phyloP scores from a whole-genome alignment of 331 rosid species.

The Acacia concinna region DNA sequence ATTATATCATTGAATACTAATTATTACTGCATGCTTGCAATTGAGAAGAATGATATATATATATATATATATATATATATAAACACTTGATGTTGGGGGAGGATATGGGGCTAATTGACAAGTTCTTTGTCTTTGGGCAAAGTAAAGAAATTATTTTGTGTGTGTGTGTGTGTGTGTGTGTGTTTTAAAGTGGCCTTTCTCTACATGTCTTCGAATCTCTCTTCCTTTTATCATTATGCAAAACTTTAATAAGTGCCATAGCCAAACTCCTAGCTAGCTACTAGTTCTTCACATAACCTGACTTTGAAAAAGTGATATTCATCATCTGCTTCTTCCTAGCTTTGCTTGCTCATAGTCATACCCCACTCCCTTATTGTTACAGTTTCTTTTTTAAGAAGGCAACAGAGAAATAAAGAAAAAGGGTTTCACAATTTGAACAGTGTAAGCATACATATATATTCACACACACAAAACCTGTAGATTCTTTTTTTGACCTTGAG shows the following conservation, averaged over 20 bases:
- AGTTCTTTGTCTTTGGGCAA: slow-evolving; percentile 23
- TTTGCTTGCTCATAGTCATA: neutral
- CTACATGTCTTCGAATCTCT: neutral
- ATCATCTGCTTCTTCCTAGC: neutral
- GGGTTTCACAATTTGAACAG: neutral
- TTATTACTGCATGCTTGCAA: slow-evolving; percentile 35
- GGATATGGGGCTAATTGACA: slow-evolving; percentile 54
- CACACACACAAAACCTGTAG: neutral
- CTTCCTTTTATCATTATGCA: slow-evolving; percentile 15
- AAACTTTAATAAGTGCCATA: neutral
- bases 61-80: too few relatives aligned
- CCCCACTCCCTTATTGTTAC: slow-evolving; percentile 1
- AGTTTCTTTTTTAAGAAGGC: neutral
- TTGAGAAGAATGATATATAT: slow-evolving; percentile 31
- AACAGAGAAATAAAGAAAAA: neutral
- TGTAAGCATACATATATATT: neutral
- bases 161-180: neutral
- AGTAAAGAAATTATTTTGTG: too few relatives aligned
- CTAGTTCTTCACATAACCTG: neutral
- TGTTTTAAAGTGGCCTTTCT: slow-evolving; percentile 36
- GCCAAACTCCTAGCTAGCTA: neutral
- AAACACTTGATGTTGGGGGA: slow-evolving; percentile 51
- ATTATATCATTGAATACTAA: neutral
- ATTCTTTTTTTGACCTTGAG: neutral
- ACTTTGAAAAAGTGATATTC: slow-evolving; percentile 2